Evolutionary conservation across 345 rosid genomes (phyloP), one percentile per base, ranked within the genome.

Genomic region (Pugionium dolabratum): DNA sequence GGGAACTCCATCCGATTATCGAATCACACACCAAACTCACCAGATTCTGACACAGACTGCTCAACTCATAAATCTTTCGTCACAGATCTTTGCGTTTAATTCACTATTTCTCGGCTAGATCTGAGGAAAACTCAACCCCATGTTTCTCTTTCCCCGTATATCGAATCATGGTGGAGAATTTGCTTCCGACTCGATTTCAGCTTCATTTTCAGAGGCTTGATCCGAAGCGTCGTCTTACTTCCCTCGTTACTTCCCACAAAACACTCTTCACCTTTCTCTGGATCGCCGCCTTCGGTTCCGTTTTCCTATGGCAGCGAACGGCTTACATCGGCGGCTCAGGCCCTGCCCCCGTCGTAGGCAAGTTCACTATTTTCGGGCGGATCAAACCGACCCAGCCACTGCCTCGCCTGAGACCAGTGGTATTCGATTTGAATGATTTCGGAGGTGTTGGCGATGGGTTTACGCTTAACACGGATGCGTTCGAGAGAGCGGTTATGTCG

Each of bases 401-500:
- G 59, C 90, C 97, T 9, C 75, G 54, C n/a, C 18, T 81, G 67
- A 77, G 99, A 27, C 83, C 91, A 0, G 75, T 71, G 54, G 91
- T 80, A 9, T 88, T 84, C 59, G 92, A 94, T 71, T 59, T 94
- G 78, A 94, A 87, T 33, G 96, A 90, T 70, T 94, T 94, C 39
- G 99, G 99, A 11, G 99, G 81, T 25, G 85, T 94, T 0, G 97
- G 96, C 2, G 99, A 94, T 59, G 99, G 99, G 27, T 46, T 80
- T 9, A 79, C 97, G 33, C 69, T 86, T 43, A 84, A 94, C 46
- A 94, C 99, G 5, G 85, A 78, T 74, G 96, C 99, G 2, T 94
- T 94, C 62, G 88, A 90, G 85, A 78, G 89, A 79, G 99, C 96
- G n/a, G 70, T 94, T 57, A 43, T 36, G 52, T 86, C 85, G 5